Percentiles rank a stretch among this genome's conserved stretches.
Conservation (phyloP, 192 early-diverging fungal genomes). For the Backusella macrospora region DNA sequence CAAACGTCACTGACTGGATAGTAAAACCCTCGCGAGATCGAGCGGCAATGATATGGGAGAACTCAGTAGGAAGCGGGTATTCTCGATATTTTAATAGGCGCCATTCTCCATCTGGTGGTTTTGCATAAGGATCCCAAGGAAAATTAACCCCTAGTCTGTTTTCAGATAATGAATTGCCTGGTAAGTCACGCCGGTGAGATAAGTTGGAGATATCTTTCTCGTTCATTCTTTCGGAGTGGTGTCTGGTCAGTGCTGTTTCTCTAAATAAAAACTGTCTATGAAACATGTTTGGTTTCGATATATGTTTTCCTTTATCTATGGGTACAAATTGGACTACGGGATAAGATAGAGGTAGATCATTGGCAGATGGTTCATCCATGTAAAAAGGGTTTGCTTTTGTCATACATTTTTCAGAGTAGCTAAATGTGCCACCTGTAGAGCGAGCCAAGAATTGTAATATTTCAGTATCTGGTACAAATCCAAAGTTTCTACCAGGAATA, state of each 20-base stretch:
- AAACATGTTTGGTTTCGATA: constrained; percentile 19
- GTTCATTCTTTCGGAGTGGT: background rate
- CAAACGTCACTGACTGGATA: constrained; percentile 60
- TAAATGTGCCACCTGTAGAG: constrained; percentile 68
- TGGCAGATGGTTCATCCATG: background rate
- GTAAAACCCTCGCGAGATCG: constrained; percentile 76
- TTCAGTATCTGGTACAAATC: constrained; percentile 77
- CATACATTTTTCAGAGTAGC: constrained; percentile 71
- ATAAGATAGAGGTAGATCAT: background rate
- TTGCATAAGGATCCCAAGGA: constrained; percentile 70
- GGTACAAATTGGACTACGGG: constrained; percentile 5
- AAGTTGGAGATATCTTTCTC: background rate
- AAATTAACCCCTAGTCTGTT: constrained; percentile 45
- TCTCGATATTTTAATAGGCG: constrained; percentile 66
- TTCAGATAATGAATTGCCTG: background rate
- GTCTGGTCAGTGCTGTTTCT: constrained; percentile 7
- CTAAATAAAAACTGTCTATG: constrained; percentile 23
- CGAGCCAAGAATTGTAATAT: constrained; percentile 67
- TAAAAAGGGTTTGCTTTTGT: constrained; percentile 23
- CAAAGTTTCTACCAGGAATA: constrained; percentile 68
- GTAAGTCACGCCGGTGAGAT: background rate
- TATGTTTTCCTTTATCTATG: constrained; percentile 12
- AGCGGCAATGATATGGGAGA: constrained; percentile 64
- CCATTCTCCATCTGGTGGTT: constrained; percentile 63
- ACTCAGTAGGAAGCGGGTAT: constrained; percentile 63